phyloP scores from a whole-genome alignment of 768 basidiomycete genomes.

The Mycena haematopus region DNA sequence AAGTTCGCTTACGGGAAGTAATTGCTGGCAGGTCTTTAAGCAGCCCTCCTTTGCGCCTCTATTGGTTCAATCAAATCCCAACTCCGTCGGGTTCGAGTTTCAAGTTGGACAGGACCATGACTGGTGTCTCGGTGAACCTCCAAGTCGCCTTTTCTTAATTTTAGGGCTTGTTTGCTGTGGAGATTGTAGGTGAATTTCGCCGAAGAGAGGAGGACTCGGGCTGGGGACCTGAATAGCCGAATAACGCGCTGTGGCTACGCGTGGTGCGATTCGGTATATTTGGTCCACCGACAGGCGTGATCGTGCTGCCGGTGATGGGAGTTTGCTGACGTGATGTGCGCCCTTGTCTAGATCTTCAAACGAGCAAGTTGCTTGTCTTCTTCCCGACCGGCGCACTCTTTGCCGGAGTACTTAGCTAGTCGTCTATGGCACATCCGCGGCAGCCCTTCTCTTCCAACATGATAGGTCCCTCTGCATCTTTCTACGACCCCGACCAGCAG shows the following conservation, averaged over 20 bases:
- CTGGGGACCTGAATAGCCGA: background rate
- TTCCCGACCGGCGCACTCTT: background rate
- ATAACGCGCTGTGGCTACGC: background rate
- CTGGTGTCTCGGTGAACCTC: background rate
- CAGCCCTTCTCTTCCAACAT: constrained; percentile 38
- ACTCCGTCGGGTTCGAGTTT: too few species aligned
- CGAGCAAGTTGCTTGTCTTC: background rate
- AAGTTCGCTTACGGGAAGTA: too few species aligned
- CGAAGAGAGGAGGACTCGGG: background rate
- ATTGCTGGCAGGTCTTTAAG: too few species aligned
- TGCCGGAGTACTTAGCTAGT: constrained; percentile 2
- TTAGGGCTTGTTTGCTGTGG: too few species aligned
- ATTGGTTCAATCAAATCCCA: too few species aligned
- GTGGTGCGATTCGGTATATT: background rate
- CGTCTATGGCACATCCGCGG: constrained; percentile 2
- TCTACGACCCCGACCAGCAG: constrained; percentile 53
- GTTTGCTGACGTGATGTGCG: constrained; percentile 1
- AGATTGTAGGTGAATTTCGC: too few species aligned
- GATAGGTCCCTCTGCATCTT: constrained; percentile 61
- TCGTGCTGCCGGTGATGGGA: constrained; percentile 17
- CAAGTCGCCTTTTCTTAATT: background rate
- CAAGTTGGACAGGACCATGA: too few species aligned
- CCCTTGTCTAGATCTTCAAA: background rate
- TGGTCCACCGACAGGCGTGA: constrained; percentile 19
- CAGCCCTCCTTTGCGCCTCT: too few species aligned